Percentiles rank a stretch among this genome's conserved stretches.
Conservation (phyloP, 2,329 filamentous ascomycete genomes). For the Ascochyta pisi region DNA sequence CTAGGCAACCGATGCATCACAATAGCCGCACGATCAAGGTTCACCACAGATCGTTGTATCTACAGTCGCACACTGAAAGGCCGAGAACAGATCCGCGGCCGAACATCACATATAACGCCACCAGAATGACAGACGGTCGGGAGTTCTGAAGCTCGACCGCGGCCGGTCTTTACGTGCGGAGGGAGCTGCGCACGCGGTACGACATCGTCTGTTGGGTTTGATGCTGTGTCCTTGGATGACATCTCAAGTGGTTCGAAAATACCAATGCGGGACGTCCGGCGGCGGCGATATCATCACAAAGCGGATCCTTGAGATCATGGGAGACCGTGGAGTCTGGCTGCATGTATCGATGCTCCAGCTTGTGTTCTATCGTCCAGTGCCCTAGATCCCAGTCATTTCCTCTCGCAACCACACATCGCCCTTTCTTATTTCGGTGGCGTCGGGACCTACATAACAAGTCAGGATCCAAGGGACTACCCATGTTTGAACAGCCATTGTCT, state of each 20-base stretch:
- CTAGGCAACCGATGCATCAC: background rate
- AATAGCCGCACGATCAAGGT: background rate
- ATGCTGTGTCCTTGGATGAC: background rate
- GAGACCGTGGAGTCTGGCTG: background rate
- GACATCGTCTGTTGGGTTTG: background rate
- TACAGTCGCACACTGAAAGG: background rate
- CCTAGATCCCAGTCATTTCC: background rate
- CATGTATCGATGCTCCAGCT: background rate
- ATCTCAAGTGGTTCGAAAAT: background rate
- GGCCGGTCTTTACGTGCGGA: background rate
- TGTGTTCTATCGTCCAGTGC: background rate
- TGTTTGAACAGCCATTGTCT: too few relatives aligned
- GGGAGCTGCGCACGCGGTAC: background rate
- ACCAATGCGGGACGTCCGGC: background rate
- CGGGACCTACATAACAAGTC: too few relatives aligned
- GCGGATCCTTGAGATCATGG: background rate
- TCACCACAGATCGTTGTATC: background rate
- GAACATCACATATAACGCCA: background rate
- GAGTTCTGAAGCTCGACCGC: background rate
- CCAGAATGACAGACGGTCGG: background rate
- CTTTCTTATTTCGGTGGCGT: too few relatives aligned
- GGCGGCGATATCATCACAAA: background rate
- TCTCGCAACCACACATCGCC: too few relatives aligned
- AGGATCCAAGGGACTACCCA: too few relatives aligned
- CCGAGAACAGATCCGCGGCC: background rate